Evolutionary conservation across 2,329 filamentous ascomycete genomes (phyloP), one percentile per base, ranked within the genome.

Genomic region (Pseudophaeomoniella oleicola): DNA sequence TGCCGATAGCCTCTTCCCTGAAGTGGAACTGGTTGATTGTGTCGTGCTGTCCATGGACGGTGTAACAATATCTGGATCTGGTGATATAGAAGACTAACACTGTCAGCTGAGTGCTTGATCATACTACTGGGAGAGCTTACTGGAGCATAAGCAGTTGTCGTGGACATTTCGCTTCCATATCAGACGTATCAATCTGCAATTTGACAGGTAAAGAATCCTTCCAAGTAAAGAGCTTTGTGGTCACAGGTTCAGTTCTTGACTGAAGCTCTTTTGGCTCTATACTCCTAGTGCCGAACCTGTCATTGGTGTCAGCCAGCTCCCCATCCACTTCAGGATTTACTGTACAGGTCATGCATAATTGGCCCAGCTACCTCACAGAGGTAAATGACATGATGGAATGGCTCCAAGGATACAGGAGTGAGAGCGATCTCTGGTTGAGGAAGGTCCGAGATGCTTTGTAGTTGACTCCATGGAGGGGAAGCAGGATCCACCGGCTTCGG

Each of bases 1-100:
- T 37, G 30, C 12, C 36, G 22, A 15, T 18, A 34, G n/a, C 29
- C 36, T 10, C 27, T 13, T 9, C 30, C 30, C 17, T 37, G 36
- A 4, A 29, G 14, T 15, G 30, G 11, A 17, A 6, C 13, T 16
- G 36, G 36, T 16, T 33, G 30, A 16, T 29, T 22, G 10, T 30
- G 29, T 4, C 36, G 22, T 14, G 36, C 30, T 15, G 36, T 37
- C 36, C 36, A 37, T 12, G 30, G 36, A 11, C 36, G 27, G 16
- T 37, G 36, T 9, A 37, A 32, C 9, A 37, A 17, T 12, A 37
- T 37, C 30, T 37, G 36, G 29, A 37, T 32, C 13, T 37, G 36
- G 16, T 37, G 15, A 15, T 37, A 37, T 12, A 30, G 27, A 22
- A 37, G 32, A 18, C 34, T 36, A 16, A 4, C 13, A n/a, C n/a